These are phyloP conservation scores for Fraxinus pennsylvanica DNA, from an alignment of 257 asterid genomes.

Conservation along the genomic window DNA sequence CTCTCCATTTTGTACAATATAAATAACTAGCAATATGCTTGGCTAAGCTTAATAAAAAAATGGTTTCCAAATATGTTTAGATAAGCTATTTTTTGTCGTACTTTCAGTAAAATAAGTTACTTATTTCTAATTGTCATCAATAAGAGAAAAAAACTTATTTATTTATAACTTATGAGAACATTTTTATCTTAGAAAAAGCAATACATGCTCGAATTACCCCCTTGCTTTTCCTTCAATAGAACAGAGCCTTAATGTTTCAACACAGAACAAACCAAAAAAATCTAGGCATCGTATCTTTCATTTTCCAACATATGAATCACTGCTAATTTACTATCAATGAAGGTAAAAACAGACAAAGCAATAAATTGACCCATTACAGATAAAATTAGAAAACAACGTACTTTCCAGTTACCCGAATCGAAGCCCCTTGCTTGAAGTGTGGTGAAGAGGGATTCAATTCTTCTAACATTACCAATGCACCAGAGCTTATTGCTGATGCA, in stretches of 20 bases:
- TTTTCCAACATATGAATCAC: neutral
- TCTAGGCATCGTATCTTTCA: neutral
- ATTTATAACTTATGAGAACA: neutral
- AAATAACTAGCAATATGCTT: neutral
- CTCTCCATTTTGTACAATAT: neutral
- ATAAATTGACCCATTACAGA: no score
- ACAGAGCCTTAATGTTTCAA: neutral
- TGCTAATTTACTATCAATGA: neutral
- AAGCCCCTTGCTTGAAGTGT: conserved; percentile 69
- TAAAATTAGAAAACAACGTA: conserved; percentile 32
- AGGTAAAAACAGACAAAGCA: neutral
- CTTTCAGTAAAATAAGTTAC: neutral
- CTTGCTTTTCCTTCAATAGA: neutral
- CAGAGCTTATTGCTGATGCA: conserved; percentile 45
- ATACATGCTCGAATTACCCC: neutral
- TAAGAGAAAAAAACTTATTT: neutral
- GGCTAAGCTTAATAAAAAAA: neutral
- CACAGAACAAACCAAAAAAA: neutral
- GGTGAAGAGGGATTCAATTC: conserved; percentile 74
- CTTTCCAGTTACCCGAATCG: conserved; percentile 90
- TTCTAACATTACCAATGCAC: conserved; percentile 65
- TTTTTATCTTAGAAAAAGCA: neutral
- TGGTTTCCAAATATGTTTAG: neutral
- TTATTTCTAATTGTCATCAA: neutral
- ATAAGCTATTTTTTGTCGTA: neutral